Percentiles rank a stretch among this genome's conserved stretches.
Conservation (phyloP, 352 stramenopile genomes). For the Globisporangium okanoganense region DNA sequence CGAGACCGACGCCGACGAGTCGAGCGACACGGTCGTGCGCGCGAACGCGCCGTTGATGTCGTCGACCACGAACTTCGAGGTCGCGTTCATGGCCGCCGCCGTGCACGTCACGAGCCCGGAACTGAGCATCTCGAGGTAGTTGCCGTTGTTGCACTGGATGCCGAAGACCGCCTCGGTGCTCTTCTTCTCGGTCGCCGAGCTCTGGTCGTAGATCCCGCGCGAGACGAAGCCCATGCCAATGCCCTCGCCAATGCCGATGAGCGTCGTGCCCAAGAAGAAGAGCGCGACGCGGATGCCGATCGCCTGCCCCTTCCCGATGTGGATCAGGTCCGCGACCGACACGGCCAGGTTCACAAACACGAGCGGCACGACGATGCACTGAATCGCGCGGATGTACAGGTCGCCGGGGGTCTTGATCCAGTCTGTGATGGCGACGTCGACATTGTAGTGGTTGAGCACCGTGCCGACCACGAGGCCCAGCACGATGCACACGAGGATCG, state of each 20-base stretch:
- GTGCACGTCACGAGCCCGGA: conserved; percentile 62
- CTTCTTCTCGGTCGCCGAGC: conserved; percentile 17
- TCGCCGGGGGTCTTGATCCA: conserved; percentile 72
- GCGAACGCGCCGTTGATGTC: conserved; percentile 59
- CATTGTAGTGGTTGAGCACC: conserved; percentile 48
- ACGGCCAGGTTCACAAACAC: conserved; percentile 80
- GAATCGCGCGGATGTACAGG: conserved; percentile 67
- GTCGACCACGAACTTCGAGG: conserved; percentile 47
- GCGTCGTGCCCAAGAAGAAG: conserved; percentile 42
- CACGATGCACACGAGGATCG: conserved; percentile 46
- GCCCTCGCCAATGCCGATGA: conserved; percentile 47
- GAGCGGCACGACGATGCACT: conserved; percentile 77
- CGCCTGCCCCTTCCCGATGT: conserved; percentile 39
- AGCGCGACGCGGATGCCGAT: conserved; percentile 42
- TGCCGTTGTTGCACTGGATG: conserved; percentile 70
- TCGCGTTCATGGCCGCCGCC: conserved; percentile 24
- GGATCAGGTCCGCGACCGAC: conserved; percentile 57
- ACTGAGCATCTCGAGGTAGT: conserved; percentile 50
- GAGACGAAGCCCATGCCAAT: conserved; percentile 51
- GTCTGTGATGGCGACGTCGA: conserved; percentile 37
- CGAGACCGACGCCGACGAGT: conserved; percentile 42
- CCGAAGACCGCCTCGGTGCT: conserved; percentile 53
- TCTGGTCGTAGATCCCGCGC: conserved; percentile 38
- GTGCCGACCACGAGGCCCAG: conserved; percentile 35
- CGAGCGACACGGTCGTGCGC: conserved; percentile 34